Evolutionary conservation across 2,329 filamentous ascomycete species (phyloP).

Genomic region (Rugonectria rugulosa): DNA sequence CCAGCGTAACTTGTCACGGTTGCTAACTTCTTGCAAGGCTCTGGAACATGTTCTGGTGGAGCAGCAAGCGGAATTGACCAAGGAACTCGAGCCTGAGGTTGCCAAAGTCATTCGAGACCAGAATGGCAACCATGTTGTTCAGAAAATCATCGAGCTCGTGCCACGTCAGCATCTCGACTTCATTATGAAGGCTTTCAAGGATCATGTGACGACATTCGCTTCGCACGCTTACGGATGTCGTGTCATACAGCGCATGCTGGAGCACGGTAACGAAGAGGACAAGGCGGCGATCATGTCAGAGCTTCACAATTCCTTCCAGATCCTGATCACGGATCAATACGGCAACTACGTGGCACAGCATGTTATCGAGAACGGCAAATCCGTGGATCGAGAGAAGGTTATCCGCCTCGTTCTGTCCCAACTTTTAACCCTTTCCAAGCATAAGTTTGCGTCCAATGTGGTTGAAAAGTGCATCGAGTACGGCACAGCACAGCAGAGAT

Average conservation of each 20-base stretch:
- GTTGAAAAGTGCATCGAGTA: constrained; percentile 89
- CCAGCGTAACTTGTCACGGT: constrained; percentile 16
- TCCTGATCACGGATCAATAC: constrained; percentile 84
- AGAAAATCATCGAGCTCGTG: constrained; percentile 87
- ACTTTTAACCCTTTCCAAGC: constrained; percentile 81
- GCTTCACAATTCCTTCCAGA: constrained; percentile 74
- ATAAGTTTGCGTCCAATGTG: constrained; percentile 97
- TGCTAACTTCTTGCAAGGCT: constrained; percentile 62
- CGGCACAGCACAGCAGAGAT: constrained; percentile 73
- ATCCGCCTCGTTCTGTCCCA: constrained; percentile 76
- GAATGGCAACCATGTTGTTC: constrained; percentile 96
- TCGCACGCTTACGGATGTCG: constrained; percentile 88
- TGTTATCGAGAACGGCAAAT: constrained; percentile 79
- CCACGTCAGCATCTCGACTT: constrained; percentile 82
- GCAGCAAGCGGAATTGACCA: constrained; percentile 84
- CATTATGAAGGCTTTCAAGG: constrained; percentile 81
- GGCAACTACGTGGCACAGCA: constrained; percentile 98
- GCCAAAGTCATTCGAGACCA: constrained; percentile 82
- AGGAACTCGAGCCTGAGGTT: constrained; percentile 81
- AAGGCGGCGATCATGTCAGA: constrained; percentile 78
- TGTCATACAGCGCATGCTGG: constrained; percentile 90
- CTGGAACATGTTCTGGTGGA: constrained; percentile 91
- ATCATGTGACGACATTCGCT: constrained; percentile 76
- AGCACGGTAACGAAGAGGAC: constrained; percentile 77
- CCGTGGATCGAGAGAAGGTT: constrained; percentile 75